phyloP scores from a whole-genome alignment of 2,329 filamentous ascomycete species.

The Neocucurbitaria cava region DNA sequence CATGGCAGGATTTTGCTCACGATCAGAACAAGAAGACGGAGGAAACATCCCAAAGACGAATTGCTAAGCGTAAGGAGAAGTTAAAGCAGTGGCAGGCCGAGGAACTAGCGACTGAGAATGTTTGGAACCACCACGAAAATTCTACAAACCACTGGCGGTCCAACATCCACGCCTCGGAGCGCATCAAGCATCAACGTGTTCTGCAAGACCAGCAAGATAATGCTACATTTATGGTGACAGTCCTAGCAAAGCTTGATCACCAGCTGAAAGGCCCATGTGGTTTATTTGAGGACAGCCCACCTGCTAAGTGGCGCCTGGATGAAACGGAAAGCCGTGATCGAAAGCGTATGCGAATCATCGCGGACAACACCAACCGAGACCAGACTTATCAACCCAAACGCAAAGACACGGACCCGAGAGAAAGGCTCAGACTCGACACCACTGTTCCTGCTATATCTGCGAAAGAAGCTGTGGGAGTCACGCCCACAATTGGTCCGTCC shows the following conservation, averaged over 20 bases:
- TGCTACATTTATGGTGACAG: conserved; percentile 75
- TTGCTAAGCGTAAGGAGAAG: conserved; percentile 80
- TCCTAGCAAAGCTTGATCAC: conserved; percentile 79
- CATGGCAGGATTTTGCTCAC: conserved; percentile 87
- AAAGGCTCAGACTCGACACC: conserved; percentile 57
- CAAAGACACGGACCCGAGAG: conserved; percentile 64
- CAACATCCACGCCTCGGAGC: conserved; percentile 91
- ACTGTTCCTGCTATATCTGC: conserved; percentile 43
- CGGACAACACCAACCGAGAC: conserved; percentile 71
- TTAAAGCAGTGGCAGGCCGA: conserved; percentile 81
- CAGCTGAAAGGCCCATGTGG: conserved; percentile 81
- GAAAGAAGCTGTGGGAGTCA: conserved; percentile 38
- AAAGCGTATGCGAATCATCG: conserved; percentile 87
- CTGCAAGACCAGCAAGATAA: conserved; percentile 95
- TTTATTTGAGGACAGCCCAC: conserved; percentile 71
- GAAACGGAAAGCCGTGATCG: conserved; percentile 94
- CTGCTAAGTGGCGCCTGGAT: conserved; percentile 87
- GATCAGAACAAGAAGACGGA: conserved; percentile 81
- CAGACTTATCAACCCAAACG: conserved; percentile 87
- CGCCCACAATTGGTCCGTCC: conserved; percentile 31
- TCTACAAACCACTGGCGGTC: conserved; percentile 91
- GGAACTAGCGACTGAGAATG: conserved; percentile 71
- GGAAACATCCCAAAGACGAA: conserved; percentile 73
- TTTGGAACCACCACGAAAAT: conserved; percentile 81
- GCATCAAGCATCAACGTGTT: conserved; percentile 86